Base-by-base conservation (phyloP, 306 rosid species). In the Casuarina equisetifolia region DNA sequence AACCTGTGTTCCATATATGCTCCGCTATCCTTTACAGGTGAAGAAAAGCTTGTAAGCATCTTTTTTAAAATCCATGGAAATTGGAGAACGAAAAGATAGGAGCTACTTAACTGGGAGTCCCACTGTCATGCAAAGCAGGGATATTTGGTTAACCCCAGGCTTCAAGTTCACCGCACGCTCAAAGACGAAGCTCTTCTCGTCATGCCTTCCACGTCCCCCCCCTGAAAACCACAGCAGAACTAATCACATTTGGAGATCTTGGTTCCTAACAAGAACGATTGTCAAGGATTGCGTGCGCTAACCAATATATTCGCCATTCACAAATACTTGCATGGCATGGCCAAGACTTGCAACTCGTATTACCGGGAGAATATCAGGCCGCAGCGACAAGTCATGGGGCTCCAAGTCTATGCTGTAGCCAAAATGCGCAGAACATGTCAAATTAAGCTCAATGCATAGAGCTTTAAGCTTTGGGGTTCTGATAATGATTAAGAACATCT, bases 1-100 rank as follows among this genome's bases (percentile, higher is more conserved):
- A 19, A 91, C 79, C 99, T 90, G 79, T 84, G 94, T 68, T 96
- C 99, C 99, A 96, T 90, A 87, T 96, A 96, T 44, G 98, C 90
- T 86, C 98, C 99, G 51, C 98, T 91, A 76, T 96, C 97, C 97
- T 95, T 79, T 62, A 75, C 74, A 57, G 45, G 40, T 50, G 80
- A 51, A 59, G 39, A 80, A 62, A 48, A 15, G 74, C n/a, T 13
- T 50, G 19, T 69, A 42, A 62, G 48, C 40, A 6, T 40, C 70
- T 74, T n/a, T 38, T 69, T 36, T 36, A 12, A 80, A 62, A 48
- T 69, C 55, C 11, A 76, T n/a, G 5, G 44, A 63, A 57, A 44
- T 58, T 13, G 5, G 76, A 68, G 78, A 40, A 63, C 62, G 13
- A 61, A 59, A 58, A 70, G 70, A 39, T 57, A 62, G 74, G 73